Conservation (phyloP, 768 basidiomycete species). For the Tubosaeta brunneosetosa region DNA sequence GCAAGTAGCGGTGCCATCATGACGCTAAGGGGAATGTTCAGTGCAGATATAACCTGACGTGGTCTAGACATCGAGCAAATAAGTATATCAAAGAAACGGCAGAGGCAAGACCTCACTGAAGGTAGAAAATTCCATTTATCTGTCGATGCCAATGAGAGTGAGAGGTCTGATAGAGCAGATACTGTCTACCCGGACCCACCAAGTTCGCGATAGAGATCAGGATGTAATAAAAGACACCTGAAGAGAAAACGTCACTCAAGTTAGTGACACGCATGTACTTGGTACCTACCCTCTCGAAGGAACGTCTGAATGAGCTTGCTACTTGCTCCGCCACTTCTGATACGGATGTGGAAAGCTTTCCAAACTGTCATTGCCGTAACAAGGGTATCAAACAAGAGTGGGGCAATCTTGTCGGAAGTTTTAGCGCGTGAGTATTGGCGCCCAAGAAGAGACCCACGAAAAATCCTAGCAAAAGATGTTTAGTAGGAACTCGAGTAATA, state of each 20-base stretch:
- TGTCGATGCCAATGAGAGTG: slow-evolving; percentile 10
- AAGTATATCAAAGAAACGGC: neutral
- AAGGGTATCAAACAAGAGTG: slow-evolving; percentile 74
- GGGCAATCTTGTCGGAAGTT: slow-evolving; percentile 56
- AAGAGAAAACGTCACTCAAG: neutral
- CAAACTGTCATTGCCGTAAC: slow-evolving; percentile 77
- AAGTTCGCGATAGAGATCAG: slow-evolving; percentile 84
- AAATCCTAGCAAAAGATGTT: slow-evolving; percentile 38
- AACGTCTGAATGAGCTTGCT: slow-evolving; percentile 82
- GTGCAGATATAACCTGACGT: slow-evolving; percentile 75
- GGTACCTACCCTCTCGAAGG: slow-evolving; percentile 62
- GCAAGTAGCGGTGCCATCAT: slow-evolving; percentile 80
- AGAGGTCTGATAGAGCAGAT: slow-evolving; percentile 1
- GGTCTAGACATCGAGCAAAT: slow-evolving; percentile 43
- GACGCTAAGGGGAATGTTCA: slow-evolving; percentile 80
- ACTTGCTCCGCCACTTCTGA: slow-evolving; percentile 69
- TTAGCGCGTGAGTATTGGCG: slow-evolving; percentile 2
- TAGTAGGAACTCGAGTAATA: slow-evolving; percentile 1
- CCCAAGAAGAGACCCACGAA: slow-evolving; percentile 41
- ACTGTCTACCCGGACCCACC: slow-evolving; percentile 28
- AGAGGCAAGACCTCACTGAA: slow-evolving; percentile 52
- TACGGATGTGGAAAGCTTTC: slow-evolving; percentile 74
- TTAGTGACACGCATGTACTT: neutral
- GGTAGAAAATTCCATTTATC: slow-evolving; percentile 81
- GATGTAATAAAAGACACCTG: slow-evolving; percentile 78